Evolutionary conservation across 257 asterid genomes (phyloP).

Genomic region (Henckelia pumila): DNA sequence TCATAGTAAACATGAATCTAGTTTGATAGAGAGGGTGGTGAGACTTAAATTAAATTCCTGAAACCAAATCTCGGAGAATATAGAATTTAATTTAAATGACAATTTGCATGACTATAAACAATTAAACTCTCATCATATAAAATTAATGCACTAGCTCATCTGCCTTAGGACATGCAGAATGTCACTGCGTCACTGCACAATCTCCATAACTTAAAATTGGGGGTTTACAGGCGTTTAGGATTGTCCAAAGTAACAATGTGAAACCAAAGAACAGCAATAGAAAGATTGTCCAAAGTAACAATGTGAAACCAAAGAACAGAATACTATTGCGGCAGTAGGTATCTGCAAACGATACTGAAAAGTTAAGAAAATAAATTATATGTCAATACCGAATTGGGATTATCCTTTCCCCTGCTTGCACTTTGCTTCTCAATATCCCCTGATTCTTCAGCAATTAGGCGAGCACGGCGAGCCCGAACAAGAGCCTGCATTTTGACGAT

Average conservation of each 20-base stretch:
- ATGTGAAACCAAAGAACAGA: constrained; percentile 10
- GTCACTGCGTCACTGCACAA: background rate
- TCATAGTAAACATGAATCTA: constrained; percentile 7
- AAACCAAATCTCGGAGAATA: background rate
- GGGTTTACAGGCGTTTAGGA: background rate
- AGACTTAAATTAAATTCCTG: background rate
- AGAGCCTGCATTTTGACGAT: constrained; percentile 87
- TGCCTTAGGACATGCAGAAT: background rate
- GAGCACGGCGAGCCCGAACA: constrained; percentile 69
- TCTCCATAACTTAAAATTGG: background rate
- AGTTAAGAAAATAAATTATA: constrained; percentile 21
- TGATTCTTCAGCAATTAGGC: constrained; percentile 30
- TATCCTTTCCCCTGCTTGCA: constrained; percentile 34
- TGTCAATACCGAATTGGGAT: constrained; percentile 10
- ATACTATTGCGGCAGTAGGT: background rate
- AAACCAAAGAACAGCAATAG: constrained; percentile 11
- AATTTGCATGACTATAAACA: background rate
- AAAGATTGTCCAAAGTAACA: background rate
- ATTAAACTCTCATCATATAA: background rate
- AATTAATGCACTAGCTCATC: constrained; percentile 5
- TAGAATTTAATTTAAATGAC: background rate
- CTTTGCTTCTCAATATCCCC: constrained; percentile 29
- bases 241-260: background rate
- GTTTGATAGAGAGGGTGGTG: background rate
- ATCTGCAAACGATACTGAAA: background rate